These are phyloP conservation scores for Metarhizium brunneum DNA, from an alignment of 2,329 filamentous ascomycete genomes.

Conservation along the genomic window DNA sequence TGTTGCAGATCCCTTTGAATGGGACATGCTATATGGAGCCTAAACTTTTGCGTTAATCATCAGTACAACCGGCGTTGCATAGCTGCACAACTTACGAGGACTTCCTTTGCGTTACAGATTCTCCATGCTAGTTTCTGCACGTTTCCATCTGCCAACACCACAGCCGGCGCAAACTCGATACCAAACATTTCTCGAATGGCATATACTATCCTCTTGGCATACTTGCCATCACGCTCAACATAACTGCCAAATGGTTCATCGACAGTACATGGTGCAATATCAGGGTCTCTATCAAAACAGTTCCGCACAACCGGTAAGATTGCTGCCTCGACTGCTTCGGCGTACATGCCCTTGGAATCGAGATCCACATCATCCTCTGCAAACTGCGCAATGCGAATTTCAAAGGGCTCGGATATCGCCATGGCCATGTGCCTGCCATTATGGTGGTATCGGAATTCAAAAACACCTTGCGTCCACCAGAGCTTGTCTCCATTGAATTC, in stretches of 20 bases:
- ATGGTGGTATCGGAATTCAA: constrained; percentile 96
- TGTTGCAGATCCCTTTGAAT: constrained; percentile 52
- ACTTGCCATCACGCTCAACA: constrained; percentile 82
- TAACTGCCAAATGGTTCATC: constrained; percentile 79
- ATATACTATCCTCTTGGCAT: constrained; percentile 82
- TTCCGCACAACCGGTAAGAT: constrained; percentile 79
- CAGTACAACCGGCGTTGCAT: background rate
- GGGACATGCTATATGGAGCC: constrained; percentile 66
- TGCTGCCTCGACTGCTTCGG: constrained; percentile 62
- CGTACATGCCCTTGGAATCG: constrained; percentile 51
- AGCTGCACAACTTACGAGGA: constrained; percentile 56
- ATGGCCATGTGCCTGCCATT: constrained; percentile 87
- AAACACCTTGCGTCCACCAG: constrained; percentile 95
- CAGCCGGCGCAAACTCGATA: constrained; percentile 86
- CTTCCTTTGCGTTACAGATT: constrained; percentile 91
- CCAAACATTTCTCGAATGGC: constrained; percentile 96
- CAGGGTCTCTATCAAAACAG: constrained; percentile 84
- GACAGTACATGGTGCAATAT: constrained; percentile 72
- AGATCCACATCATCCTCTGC: constrained; percentile 62
- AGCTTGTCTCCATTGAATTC: constrained; percentile 86
- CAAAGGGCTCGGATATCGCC: constrained; percentile 88
- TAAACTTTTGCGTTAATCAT: constrained; percentile 17
- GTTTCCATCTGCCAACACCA: constrained; percentile 85
- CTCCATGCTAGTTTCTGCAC: constrained; percentile 88
- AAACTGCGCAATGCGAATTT: constrained; percentile 75